Base-by-base conservation (phyloP, 352 stramenopile genomes). In the Phytophthora rubi region DNA sequence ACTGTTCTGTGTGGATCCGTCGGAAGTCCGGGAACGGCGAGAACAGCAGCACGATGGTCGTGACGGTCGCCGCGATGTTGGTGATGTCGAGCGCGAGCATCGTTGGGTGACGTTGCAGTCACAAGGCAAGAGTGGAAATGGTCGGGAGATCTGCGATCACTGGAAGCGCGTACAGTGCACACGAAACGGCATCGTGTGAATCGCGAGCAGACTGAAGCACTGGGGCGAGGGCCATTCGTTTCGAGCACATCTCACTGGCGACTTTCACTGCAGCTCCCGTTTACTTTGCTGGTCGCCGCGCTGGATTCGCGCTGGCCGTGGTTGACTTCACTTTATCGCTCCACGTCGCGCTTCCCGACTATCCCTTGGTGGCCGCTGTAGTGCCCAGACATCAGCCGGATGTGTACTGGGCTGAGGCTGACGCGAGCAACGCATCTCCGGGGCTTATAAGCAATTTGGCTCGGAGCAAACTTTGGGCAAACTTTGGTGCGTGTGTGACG, bases 21-120 rank as follows among this genome's bases (percentile, higher is more conserved):
- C 59, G 62, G 62, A 76, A 76, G 45, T 79, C 71, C 13, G 68
- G 70, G 21, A 68, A 66, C 21, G 71, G 66, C 37, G 70, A 71
- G 51, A 79, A 71, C 48, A 79, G 47, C 42, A 75, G 59, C 44
- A 71, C 49, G 15, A 79, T 59, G 9, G 62, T 68, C 33, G 68
- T 73, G 59, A 79, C 33, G 47, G 68, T 76, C 30, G 23, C 69
- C 4, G 44, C 32, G 58, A 71, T 42, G 61, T 71, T 68, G 60
- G 74, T 55, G 35, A 75, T 52, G 45, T 67, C 35, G 47, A 75
- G 70, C 2, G 65, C 65, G 23, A 66, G 53, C 65, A 70, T 68
- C 28, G 28, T 59, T 21, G 15, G 28, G 26, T 23, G 56, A 30
- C 13, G 16, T 59, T 6, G 26, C 44, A 42, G 16, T 3, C 5